These are phyloP conservation scores for Erythrophleum ivorense DNA, from an alignment of 331 rosid genomes.

Conservation along the genomic window DNA sequence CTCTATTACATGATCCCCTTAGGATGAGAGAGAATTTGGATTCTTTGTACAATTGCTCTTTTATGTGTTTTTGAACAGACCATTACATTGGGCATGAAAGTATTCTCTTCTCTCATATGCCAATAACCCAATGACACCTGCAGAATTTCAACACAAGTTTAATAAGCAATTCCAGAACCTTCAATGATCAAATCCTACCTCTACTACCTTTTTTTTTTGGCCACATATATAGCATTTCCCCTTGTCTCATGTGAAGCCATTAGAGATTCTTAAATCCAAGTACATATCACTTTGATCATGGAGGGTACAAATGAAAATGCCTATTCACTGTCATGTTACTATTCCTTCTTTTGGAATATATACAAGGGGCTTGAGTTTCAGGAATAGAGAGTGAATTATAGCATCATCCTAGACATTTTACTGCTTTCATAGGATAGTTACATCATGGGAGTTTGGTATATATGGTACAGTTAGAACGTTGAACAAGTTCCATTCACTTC, in stretches of 20 bases:
- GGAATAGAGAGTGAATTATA: neutral
- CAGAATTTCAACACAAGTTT: neutral
- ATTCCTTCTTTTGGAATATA: conserved; percentile 48
- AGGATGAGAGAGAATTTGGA: too few relatives aligned
- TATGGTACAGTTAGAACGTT: too few relatives aligned
- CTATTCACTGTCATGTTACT: conserved; percentile 44
- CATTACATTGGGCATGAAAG: neutral
- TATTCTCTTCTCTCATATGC: neutral
- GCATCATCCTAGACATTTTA: conserved; percentile 5
- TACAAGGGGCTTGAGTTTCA: conserved; percentile 32
- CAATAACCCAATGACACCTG: neutral
- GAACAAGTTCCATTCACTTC: too few relatives aligned
- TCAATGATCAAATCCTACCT: neutral
- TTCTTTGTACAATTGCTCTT: too few relatives aligned
- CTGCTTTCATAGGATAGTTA: conserved; percentile 22
- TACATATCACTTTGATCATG: conserved; percentile 33
- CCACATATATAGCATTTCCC: conserved; percentile 16
- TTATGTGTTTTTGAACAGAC: too few relatives aligned
- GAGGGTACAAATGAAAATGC: conserved; percentile 44
- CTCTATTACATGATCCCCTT: too few relatives aligned
- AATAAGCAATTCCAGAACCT: neutral
- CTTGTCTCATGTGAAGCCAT: conserved; percentile 52
- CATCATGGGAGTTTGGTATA: conserved; percentile 22
- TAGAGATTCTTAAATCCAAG: conserved; percentile 47
- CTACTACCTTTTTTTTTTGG: conserved; percentile 15